These are phyloP conservation scores for Claviceps sp. DNA, from an alignment of 2,329 filamentous ascomycete genomes.

Conservation along the genomic window DNA sequence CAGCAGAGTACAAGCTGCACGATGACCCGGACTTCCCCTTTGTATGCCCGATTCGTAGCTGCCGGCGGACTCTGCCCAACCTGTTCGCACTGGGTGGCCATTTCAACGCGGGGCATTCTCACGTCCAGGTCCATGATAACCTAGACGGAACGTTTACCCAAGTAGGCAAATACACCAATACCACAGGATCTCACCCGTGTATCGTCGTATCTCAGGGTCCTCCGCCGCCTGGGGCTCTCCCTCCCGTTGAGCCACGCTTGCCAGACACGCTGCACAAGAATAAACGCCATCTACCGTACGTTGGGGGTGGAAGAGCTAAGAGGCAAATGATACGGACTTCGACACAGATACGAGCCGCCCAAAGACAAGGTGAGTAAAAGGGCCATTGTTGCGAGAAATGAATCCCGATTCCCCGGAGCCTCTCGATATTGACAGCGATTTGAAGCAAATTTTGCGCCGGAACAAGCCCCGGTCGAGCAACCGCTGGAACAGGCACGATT, in stretches of 20 bases:
- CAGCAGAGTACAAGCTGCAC: slow-evolving; percentile 17
- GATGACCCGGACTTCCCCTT: slow-evolving; percentile 13
- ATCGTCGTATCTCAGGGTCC: slow-evolving; percentile 17
- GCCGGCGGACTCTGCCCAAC: slow-evolving; percentile 15
- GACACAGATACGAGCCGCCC: not conserved
- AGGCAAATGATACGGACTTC: not conserved
- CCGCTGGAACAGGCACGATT: not conserved
- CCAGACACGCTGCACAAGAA: not conserved
- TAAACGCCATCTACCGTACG: not conserved
- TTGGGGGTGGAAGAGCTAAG: not conserved
- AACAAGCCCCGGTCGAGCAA: no score
- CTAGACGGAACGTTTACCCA: slow-evolving; percentile 25
- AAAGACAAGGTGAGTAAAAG: not conserved
- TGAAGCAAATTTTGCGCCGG: no score
- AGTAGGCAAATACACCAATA: slow-evolving; percentile 14
- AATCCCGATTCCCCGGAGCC: not conserved
- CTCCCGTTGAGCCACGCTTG: slow-evolving; percentile 3
- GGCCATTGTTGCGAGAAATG: not conserved
- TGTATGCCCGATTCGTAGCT: slow-evolving; percentile 25
- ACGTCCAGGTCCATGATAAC: slow-evolving; percentile 25
- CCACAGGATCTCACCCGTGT: slow-evolving; percentile 11
- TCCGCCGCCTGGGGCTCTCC: slow-evolving; percentile 9
- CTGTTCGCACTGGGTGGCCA: slow-evolving; percentile 14
- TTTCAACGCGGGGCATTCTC: slow-evolving; percentile 13
- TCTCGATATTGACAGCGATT: not conserved